A percentile compares a stretch with the other conserved stretches of the same genome.
Conservation (phyloP, 805 yeast genomes). For the Lachancea sp. region DNA sequence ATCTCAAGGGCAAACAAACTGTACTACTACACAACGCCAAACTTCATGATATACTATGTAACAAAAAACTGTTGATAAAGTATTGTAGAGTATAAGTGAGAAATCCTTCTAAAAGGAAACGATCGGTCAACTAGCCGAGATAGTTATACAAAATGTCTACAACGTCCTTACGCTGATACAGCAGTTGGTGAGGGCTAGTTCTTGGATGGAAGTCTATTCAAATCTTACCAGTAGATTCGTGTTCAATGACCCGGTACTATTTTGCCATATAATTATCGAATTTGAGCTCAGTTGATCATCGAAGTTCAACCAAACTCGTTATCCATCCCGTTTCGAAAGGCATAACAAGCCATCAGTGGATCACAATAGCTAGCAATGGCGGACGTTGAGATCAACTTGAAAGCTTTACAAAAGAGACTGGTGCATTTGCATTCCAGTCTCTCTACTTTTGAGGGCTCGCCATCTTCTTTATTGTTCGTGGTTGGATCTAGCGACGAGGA, state of each 20-base stretch:
- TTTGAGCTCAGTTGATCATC: too few relatives aligned
- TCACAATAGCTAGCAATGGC: conserved; percentile 4
- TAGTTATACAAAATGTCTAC: too few relatives aligned
- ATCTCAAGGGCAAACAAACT: neutral
- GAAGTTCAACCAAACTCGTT: too few relatives aligned
- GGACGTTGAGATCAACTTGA: conserved; percentile 30
- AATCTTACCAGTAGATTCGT: too few relatives aligned
- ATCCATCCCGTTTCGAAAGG: neutral
- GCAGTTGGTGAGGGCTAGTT: too few relatives aligned
- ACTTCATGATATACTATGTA: conserved; percentile 1
- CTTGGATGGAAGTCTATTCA: too few relatives aligned
- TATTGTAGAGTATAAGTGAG: too few relatives aligned
- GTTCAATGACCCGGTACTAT: too few relatives aligned
- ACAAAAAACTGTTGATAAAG: neutral
- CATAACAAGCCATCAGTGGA: neutral
- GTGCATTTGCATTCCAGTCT: conserved; percentile 23
- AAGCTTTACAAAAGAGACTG: conserved; percentile 26
- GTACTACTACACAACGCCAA: neutral
- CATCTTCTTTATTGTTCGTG: conserved; percentile 51
- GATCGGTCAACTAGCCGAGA: too few relatives aligned
- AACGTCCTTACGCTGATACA: too few relatives aligned
- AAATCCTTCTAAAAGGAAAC: too few relatives aligned
- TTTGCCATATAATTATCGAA: too few relatives aligned
- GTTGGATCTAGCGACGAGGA: conserved; percentile 85
- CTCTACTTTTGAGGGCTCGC: conserved; percentile 27